Percentiles rank a stretch among this genome's conserved stretches.
phyloP scores from a whole-genome alignment of 1,284 basidiomycete genomes.

The Apiotrichum veenhuisii region DNA sequence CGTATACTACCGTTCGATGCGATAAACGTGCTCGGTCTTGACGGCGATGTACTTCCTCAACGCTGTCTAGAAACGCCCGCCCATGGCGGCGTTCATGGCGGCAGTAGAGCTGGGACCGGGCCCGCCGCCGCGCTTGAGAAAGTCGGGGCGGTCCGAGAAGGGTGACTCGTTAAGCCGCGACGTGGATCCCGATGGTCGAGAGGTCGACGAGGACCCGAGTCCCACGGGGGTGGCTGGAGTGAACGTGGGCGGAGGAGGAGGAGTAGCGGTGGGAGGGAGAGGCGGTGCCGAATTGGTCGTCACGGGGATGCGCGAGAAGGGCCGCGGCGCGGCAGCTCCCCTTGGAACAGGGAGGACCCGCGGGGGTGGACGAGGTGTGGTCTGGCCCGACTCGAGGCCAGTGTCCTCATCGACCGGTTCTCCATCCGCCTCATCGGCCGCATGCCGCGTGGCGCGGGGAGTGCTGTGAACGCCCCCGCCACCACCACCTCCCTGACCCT shows the following conservation, averaged over 20 bases:
- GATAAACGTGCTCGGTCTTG: too few relatives aligned
- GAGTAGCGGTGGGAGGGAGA: background rate
- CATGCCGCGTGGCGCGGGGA: background rate
- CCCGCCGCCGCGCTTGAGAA: conserved; percentile 14
- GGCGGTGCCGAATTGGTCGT: background rate
- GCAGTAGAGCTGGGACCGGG: conserved; percentile 11
- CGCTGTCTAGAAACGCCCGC: background rate
- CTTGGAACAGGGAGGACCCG: too few relatives aligned
- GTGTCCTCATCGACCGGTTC: background rate
- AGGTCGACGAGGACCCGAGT: background rate
- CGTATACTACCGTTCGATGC: too few relatives aligned
- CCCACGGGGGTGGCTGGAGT: background rate
- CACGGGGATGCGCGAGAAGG: too few relatives aligned
- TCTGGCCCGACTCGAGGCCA: background rate
- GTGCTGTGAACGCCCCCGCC: conserved; percentile 5
- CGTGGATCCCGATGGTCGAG: too few relatives aligned
- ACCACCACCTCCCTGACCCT: too few relatives aligned
- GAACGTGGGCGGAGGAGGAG: background rate
- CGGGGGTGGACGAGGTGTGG: background rate
- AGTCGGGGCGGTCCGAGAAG: conserved; percentile 5
- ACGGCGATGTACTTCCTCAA: too few relatives aligned
- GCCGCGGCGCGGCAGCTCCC: too few relatives aligned
- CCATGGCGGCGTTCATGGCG: conserved; percentile 20
- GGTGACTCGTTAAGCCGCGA: too few relatives aligned
- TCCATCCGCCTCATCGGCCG: background rate